phyloP scores from a whole-genome alignment of 441 rosid genomes.

The Arabidopsis hybrid region DNA sequence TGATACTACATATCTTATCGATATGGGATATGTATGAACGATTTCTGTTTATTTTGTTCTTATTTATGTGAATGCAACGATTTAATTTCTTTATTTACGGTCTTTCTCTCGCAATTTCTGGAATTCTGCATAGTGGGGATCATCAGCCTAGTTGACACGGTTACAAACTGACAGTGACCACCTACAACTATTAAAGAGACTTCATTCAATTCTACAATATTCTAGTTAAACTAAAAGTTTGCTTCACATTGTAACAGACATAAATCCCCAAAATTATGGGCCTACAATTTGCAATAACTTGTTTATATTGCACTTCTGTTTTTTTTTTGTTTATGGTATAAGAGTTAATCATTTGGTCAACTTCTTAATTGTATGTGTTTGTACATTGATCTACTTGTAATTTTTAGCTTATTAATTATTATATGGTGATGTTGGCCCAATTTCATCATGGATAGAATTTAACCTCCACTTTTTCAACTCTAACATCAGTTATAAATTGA shows the following conservation, averaged over 20 bases:
- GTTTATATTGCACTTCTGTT: not conserved
- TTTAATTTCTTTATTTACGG: not conserved
- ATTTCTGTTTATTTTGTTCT: conserved; percentile 14
- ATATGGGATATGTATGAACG: conserved; percentile 16
- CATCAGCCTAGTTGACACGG: conserved; percentile 3
- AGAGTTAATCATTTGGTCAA: conserved; percentile 11
- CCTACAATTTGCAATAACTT: not conserved
- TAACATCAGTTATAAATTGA: not conserved
- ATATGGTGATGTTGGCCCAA: too few species aligned
- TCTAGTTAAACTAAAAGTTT: not conserved
- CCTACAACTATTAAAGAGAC: conserved; percentile 4
- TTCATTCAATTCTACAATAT: not conserved
- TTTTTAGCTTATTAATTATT: not conserved
- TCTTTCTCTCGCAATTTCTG: conserved; percentile 13
- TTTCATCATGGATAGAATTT: not conserved
- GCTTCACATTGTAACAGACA: not conserved
- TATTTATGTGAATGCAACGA: conserved; percentile 35
- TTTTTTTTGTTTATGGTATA: not conserved
- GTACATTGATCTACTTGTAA: not conserved
- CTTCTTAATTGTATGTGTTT: not conserved
- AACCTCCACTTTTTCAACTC: not conserved
- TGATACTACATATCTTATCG: not conserved
- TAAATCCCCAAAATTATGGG: not conserved
- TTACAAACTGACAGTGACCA: conserved; percentile 16
- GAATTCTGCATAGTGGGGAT: conserved; percentile 4